Conservation (phyloP, 129 eudicot genomes). For the Tagetes erecta region DNA sequence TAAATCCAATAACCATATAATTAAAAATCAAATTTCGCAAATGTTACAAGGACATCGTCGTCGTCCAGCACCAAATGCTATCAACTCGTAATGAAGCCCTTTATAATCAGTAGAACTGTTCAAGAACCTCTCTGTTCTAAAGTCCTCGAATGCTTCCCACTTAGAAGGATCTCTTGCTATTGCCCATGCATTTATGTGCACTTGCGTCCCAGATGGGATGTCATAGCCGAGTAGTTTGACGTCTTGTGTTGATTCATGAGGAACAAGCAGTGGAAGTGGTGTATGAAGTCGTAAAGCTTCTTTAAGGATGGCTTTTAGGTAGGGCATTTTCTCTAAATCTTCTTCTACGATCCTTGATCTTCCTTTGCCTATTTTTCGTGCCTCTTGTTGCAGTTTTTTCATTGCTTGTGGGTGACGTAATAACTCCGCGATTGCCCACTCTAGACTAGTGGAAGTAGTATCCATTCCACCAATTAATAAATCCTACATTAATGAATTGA, state of each 20-base stretch:
- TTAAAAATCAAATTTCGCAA: too few species aligned
- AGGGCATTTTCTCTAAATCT: not conserved
- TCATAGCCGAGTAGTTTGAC: not conserved
- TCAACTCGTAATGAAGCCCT: too few species aligned
- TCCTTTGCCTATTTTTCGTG: not conserved
- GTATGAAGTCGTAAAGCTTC: not conserved
- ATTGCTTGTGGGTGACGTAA: not conserved
- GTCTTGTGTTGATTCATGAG: not conserved
- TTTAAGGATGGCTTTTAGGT: not conserved
- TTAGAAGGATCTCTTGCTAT: slow-evolving; percentile 5
- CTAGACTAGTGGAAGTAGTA: slow-evolving; percentile 3
- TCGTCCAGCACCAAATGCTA: too few species aligned
- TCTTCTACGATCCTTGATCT: not conserved
- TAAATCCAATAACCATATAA: too few species aligned
- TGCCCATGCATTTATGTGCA: not conserved
- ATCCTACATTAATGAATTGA: not conserved
- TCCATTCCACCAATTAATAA: not conserved
- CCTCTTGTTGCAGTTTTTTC: slow-evolving; percentile 4
- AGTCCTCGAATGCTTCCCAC: too few species aligned
- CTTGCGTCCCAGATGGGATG: not conserved
- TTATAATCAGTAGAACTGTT: too few species aligned
- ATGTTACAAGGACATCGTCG: too few species aligned
- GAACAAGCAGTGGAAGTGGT: not conserved
- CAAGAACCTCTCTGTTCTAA: too few species aligned
- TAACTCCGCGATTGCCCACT: slow-evolving; percentile 1